Evolutionary conservation across 176 grass and related monocot species (phyloP).

Genomic region (Hyparrhenia diplandra): DNA sequence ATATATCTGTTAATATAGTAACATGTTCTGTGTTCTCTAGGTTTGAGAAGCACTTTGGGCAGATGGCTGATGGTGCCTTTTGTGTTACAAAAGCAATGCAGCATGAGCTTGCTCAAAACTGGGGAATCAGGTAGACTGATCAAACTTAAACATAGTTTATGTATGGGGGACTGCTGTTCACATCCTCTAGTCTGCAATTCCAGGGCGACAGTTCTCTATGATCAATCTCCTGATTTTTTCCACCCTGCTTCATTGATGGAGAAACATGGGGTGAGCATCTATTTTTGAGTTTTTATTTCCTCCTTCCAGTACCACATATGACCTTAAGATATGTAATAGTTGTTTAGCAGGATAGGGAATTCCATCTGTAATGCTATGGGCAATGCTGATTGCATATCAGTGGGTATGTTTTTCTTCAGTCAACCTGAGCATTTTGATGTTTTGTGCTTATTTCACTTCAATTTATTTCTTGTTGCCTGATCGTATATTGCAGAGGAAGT

Average conservation of each 20-base stretch:
- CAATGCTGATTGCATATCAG: conserved; percentile 67
- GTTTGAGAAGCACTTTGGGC: conserved; percentile 90
- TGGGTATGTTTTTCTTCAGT: conserved; percentile 51
- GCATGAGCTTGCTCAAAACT: conserved; percentile 97
- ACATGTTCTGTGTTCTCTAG: conserved; percentile 42
- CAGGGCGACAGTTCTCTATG: conserved; percentile 92
- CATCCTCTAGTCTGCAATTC: conserved; percentile 15
- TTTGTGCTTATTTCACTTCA: conserved; percentile 15
- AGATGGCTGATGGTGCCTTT: conserved; percentile 75
- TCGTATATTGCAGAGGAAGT: conserved; percentile 41
- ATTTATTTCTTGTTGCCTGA: background rate
- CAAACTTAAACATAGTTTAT: conserved; percentile 2
- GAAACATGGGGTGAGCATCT: conserved; percentile 71
- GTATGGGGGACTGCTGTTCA: background rate
- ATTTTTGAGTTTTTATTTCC: background rate
- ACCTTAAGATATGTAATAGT: conserved; percentile 48
- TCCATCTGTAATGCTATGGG: conserved; percentile 60
- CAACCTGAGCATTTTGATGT: conserved; percentile 17
- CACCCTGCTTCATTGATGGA: conserved; percentile 70
- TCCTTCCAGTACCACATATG: conserved; percentile 25
- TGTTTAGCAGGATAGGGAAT: conserved; percentile 73
- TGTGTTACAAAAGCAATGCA: conserved; percentile 98
- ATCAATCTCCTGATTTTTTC: conserved; percentile 98
- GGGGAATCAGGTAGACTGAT: conserved; percentile 74
- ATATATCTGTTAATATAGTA: conserved; percentile 12